Evolutionary conservation across 2,329 filamentous ascomycete species (phyloP).

Genomic region (Xylaria sp.): DNA sequence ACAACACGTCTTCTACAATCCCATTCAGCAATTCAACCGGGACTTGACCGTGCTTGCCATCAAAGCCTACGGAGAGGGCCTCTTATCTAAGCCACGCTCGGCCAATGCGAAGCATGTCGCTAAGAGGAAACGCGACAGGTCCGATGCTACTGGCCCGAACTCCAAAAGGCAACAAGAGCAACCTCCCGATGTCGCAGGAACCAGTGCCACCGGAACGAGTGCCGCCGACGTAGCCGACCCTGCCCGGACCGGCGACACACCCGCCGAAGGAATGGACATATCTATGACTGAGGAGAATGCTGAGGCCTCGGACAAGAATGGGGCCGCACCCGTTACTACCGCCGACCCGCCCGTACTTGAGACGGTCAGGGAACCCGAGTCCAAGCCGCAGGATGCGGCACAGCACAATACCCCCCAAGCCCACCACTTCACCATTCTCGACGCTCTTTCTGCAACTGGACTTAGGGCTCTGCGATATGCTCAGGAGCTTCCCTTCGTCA

Average conservation of each 20-base stretch:
- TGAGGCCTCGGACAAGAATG: background rate
- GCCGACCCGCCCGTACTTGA: slow-evolving; percentile 25
- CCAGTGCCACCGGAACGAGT: background rate
- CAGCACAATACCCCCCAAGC: slow-evolving; percentile 46
- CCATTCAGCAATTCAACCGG: slow-evolving; percentile 98
- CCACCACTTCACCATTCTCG: slow-evolving; percentile 81
- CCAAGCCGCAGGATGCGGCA: slow-evolving; percentile 18
- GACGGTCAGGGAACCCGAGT: slow-evolving; percentile 31
- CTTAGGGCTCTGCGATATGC: slow-evolving; percentile 91
- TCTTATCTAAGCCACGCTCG: slow-evolving; percentile 58
- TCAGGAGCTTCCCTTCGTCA: slow-evolving; percentile 86
- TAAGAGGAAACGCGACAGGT: slow-evolving; percentile 38
- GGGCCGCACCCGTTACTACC: slow-evolving; percentile 9
- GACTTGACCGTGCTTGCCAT: slow-evolving; percentile 94
- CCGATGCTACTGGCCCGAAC: slow-evolving; percentile 33
- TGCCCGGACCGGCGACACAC: slow-evolving; percentile 12
- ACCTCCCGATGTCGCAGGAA: slow-evolving; percentile 27
- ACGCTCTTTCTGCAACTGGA: slow-evolving; percentile 93
- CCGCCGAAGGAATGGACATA: slow-evolving; percentile 27
- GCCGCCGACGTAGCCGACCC: slow-evolving; percentile 14
- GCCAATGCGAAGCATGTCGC: slow-evolving; percentile 56
- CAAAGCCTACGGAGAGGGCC: slow-evolving; percentile 82
- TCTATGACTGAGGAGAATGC: slow-evolving; percentile 38
- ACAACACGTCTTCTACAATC: slow-evolving; percentile 96
- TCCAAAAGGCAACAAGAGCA: slow-evolving; percentile 41